Evolutionary conservation across 2,329 filamentous ascomycete species (phyloP), one percentile per base, ranked within the genome.

Genomic region (Hortaea werneckii): DNA sequence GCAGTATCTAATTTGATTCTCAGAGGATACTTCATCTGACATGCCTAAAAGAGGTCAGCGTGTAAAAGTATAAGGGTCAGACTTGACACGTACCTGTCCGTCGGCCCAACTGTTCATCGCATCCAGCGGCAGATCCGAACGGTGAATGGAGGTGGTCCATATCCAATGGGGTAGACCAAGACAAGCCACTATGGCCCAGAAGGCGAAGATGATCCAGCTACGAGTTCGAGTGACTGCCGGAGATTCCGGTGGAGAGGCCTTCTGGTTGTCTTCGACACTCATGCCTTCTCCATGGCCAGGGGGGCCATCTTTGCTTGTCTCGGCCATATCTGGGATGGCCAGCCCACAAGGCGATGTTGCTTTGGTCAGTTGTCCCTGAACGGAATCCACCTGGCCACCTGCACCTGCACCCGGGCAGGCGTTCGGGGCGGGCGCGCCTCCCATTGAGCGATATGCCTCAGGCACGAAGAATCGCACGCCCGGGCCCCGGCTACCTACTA

Each of bases 111-210:
- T 78, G 55, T 85, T 78, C 92, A 98, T 98, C 45, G 82, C 77
- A 60, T 84, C 77, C 54, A 95, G 66, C 5, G 92, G 92, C 55
- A 98, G 70, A 39, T 81, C 76, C 9, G 90, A 89, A 45, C 92
- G 79, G 65, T 94, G 89, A 45, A 96, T 94, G 0, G 85, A 84
- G 4, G 92, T 98, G 0, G 92, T 96, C 65, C 81, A 82, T 81
- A 87, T 94, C 92, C 92, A 98, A 77, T 94, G 83, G 47, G 92
- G 92, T 54, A 98, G 65, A 2, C 92, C 92, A 5, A 98, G 69
- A 29, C 83, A 76, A 5, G 94, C 63, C 5, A 94, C 86, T 34
- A 96, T 80, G 5, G 80, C 71, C 92, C 92, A 98, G 66, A 95
- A 96, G 6, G 90, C 90, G 50, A 85, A 65, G 51, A 98, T 81